Evolutionary conservation across 352 stramenopile species (phyloP), one percentile per base, ranked within the genome.

Genomic region (Phytophthora cactorum): DNA sequence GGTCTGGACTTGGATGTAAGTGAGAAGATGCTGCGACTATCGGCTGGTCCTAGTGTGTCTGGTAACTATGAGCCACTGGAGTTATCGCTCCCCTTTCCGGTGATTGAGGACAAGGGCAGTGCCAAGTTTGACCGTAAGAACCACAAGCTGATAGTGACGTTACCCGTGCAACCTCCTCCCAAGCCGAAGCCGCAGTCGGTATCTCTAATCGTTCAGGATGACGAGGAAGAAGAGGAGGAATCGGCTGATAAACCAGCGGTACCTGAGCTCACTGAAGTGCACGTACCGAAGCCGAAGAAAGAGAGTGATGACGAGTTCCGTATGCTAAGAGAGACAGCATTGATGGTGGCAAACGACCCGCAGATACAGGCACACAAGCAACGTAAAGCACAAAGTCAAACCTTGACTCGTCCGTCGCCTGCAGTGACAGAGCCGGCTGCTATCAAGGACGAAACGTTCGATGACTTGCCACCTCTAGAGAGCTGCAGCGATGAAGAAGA

Each of bases 61-160:
- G 61, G 74, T 9, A 59, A 72, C 10, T 94, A 93, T 52, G 77
- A 78, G 5, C 62, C 79, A 5, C 51, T 97, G 14, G 64, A 79
- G 12, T 14, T 97, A 15, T 39, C 68, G 4, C 63, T 97, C 17
- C 88, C 91, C 15, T 97, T 89, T 64, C 74, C 81, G 0, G 88
- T 97, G 4, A 45, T 93, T 7, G 85, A 97, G 61, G 66, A 78
- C 9, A 94, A 93, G 17, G 89, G 88, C 0, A 77, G 60, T 52
- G 90, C 91, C 29, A 90, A 82, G 39, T 97, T 95, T 66, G 88
- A 97, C 52, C 96, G 96, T 57, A 89, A 86, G 36, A 75, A 62
- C 4, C 76, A 81, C 12, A 83, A 88, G 28, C 60, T 97, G 1
- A 62, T 92, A 3, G 82, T 97, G 11, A 95, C 88, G 31, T 66